A percentile compares a stretch with the other conserved stretches of the same genome.
Evolutionary conservation across 148 eudicot genomes (phyloP).

Genomic region (Simmondsia chinensis): DNA sequence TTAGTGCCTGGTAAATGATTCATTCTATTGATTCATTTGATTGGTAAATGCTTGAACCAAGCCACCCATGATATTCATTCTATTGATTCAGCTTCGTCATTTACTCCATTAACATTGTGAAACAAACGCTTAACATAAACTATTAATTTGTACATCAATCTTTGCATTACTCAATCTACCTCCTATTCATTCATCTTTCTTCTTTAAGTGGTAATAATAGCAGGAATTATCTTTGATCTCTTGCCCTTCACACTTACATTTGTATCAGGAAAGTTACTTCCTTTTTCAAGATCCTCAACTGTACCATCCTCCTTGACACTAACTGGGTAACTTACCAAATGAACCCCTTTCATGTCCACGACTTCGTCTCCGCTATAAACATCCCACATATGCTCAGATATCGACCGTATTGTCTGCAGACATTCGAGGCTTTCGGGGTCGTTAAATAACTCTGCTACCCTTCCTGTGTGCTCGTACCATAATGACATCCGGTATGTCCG

Average conservation of each 20-base stretch:
- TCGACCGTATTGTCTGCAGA: constrained; percentile 31
- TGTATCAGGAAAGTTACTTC: constrained; percentile 65
- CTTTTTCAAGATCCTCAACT: constrained; percentile 35
- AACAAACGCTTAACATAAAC: too few relatives aligned
- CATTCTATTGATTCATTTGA: too few relatives aligned
- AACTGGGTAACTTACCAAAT: constrained; percentile 71
- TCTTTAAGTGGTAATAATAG: constrained; percentile 70
- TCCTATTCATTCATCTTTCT: constrained; percentile 4
- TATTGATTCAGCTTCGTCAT: too few relatives aligned
- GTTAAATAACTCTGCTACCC: constrained; percentile 30
- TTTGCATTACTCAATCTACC: too few relatives aligned
- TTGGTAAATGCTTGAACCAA: too few relatives aligned
- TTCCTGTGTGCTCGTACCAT: constrained; percentile 93
- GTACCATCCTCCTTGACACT: constrained; percentile 40
- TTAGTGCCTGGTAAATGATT: too few relatives aligned
- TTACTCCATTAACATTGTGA: too few relatives aligned
- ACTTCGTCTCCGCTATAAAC: constrained; percentile 54
- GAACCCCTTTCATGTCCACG: constrained; percentile 76
- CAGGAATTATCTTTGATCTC: constrained; percentile 67
- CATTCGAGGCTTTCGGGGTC: constrained; percentile 62
- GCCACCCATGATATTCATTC: too few relatives aligned
- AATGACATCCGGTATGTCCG: constrained; percentile 55
- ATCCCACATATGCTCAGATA: constrained; percentile 73
- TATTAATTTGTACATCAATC: too few relatives aligned
- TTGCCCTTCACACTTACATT: constrained; percentile 55